Evolutionary conservation across 208 protist genomes (phyloP), one percentile per base, ranked within the genome.

Genomic region (Spongospora subterranea): DNA sequence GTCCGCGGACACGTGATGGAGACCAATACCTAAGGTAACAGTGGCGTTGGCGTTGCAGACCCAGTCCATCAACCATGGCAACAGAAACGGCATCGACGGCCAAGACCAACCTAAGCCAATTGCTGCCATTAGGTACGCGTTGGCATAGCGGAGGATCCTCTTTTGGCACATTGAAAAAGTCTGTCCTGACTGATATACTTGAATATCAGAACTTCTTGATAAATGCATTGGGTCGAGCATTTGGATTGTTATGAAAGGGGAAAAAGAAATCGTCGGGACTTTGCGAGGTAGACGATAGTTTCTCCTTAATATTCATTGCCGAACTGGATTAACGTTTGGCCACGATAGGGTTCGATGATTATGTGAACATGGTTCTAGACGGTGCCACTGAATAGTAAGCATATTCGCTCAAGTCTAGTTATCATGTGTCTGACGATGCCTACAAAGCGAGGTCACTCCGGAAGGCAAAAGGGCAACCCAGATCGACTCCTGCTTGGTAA

Each of bases 331-430:
- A 60, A 60, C 50, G 13, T 60, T 29, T 60, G 6, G 6, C 50
- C 50, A 60, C n/a, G n/a, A n/a, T n/a, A n/a, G 95, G 95, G n/a
- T 96, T 96, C 89, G 95, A 96, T 77, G 94, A 96, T 38, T 95
- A 95, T 88, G 94, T 94, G 1, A 92, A 94, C 91, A 94, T 93
- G 92, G 92, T 94, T 0, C 77, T 93, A 0, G 91, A 94, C 54
- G 93, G 94, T 60, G 94, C 94, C 1, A 95, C 71, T 0, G 93
- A 95, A 92, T 94, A 91, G 91, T 95, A 91, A 65, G 88, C 45
- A 35, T 13, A 82, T 29, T 45, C 82, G 46, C 38, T 38, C 0
- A 13, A 38, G 20, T 41, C 13, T 77, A 17, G 0, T 77, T 17
- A 6, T 24, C 13, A 88, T 29, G 17, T 45, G 43, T 88, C 40